These are phyloP conservation scores for Gracilaria gracilis DNA, from an alignment of 23 red algal species.

Conservation along the genomic window DNA sequence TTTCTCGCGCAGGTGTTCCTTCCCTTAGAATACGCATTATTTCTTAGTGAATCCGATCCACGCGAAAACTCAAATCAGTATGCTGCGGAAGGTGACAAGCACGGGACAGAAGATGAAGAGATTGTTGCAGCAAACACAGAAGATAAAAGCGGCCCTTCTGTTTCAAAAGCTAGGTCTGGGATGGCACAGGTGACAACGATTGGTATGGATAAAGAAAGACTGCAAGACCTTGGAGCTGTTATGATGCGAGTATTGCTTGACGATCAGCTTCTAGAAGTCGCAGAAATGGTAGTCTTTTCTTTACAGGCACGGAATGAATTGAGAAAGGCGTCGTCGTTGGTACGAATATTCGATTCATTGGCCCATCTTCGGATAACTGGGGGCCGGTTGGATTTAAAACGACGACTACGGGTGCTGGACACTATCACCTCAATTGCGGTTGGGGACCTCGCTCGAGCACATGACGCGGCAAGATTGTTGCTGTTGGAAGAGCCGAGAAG, in stretches of 20 bases:
- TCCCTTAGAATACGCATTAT: constrained; percentile 44
- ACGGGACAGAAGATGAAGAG: not conserved
- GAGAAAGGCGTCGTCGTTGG: constrained; percentile 31
- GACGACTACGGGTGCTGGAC: constrained; percentile 37
- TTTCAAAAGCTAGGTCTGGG: not conserved
- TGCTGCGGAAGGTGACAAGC: not conserved
- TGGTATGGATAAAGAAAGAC: constrained; percentile 14
- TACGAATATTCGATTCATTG: constrained; percentile 57
- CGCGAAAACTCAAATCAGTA: not conserved
- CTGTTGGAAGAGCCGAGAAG: constrained; percentile 34
- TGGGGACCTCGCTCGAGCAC: constrained; percentile 42
- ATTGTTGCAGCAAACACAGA: not conserved
- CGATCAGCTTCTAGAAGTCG: constrained; percentile 52
- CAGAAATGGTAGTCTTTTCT: constrained; percentile 39
- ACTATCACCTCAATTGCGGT: constrained; percentile 32
- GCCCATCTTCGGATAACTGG: constrained; percentile 37
- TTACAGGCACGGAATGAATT: constrained; percentile 42
- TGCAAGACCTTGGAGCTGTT: constrained; percentile 27
- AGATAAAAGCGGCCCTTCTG: no score
- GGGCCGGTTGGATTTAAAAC: constrained; percentile 14
- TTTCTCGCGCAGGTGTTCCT: constrained; percentile 45
- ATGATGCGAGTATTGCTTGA: constrained; percentile 47
- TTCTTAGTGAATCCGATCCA: constrained; percentile 20
- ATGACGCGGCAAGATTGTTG: constrained; percentile 42
- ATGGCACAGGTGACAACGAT: not conserved